These are phyloP conservation scores for Boletales sp. DNA, from an alignment of 768 basidiomycete genomes.

Conservation along the genomic window DNA sequence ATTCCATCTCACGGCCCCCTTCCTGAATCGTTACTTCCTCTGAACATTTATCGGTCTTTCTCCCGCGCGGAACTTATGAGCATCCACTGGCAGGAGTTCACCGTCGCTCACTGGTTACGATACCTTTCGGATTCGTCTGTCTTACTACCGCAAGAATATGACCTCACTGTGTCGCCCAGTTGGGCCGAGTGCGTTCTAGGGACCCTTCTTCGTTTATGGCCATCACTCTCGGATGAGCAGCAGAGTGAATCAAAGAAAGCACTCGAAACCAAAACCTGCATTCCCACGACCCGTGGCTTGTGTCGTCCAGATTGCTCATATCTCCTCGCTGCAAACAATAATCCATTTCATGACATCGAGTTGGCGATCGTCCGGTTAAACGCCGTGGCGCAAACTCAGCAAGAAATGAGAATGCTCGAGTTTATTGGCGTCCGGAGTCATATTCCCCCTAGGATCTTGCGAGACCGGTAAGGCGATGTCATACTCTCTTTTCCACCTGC, in stretches of 20 bases:
- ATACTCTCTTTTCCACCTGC: not conserved
- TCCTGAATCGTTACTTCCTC: slow-evolving; percentile 50
- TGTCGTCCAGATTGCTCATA: slow-evolving; percentile 68
- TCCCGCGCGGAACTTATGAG: slow-evolving; percentile 43
- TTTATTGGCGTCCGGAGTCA: slow-evolving; percentile 83
- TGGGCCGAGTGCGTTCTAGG: slow-evolving; percentile 79
- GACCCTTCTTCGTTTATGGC: slow-evolving; percentile 65
- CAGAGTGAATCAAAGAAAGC: slow-evolving; percentile 38
- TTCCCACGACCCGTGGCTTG: slow-evolving; percentile 55
- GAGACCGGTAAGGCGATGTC: slow-evolving; percentile 54
- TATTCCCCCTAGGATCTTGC: slow-evolving; percentile 85
- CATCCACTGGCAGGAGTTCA: slow-evolving; percentile 77
- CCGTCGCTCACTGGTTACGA: slow-evolving; percentile 67
- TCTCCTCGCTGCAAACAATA: slow-evolving; percentile 76
- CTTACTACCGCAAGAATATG: slow-evolving; percentile 42
- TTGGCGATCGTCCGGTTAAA: slow-evolving; percentile 67
- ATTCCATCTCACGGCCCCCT: slow-evolving; percentile 77
- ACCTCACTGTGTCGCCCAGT: slow-evolving; percentile 56
- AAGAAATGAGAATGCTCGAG: slow-evolving; percentile 61
- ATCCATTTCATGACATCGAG: slow-evolving; percentile 62
- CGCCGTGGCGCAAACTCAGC: slow-evolving; percentile 56
- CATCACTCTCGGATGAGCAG: slow-evolving; percentile 43
- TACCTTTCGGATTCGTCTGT: slow-evolving; percentile 52
- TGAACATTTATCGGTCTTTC: slow-evolving; percentile 6
- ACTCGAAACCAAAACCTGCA: slow-evolving; percentile 39